These are phyloP conservation scores for Clonostachys chloroleuca DNA, from an alignment of 2,329 filamentous ascomycete species.

Conservation along the genomic window DNA sequence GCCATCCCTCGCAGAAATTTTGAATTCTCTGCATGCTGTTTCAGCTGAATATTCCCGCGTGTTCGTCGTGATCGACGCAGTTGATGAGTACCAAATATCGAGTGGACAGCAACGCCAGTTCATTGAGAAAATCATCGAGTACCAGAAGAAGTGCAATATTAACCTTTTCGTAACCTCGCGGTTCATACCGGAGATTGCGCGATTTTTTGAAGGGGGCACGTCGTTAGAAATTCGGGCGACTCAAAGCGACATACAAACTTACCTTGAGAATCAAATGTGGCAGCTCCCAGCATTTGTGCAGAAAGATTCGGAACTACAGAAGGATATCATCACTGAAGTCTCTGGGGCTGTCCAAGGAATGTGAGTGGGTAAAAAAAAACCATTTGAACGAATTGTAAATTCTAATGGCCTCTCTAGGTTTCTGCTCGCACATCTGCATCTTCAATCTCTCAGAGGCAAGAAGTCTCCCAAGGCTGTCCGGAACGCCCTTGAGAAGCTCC, in stretches of 20 bases:
- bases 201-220: background rate
- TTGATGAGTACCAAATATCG: slow-evolving; percentile 12
- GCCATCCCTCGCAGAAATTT: background rate
- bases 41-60: background rate
- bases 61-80: slow-evolving; percentile 13
- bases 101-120: background rate
- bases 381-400: background rate
- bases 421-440: slow-evolving; percentile 9
- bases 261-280: background rate
- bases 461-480: slow-evolving; percentile 22
- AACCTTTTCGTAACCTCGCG: slow-evolving; percentile 10
- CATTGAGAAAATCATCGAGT: background rate
- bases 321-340: background rate
- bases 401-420: slow-evolving; percentile 3
- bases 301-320: background rate
- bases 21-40: slow-evolving; percentile 1
- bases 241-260: background rate
- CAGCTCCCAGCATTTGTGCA: background rate
- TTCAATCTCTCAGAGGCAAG: slow-evolving; percentile 9
- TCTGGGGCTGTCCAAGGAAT: slow-evolving; percentile 3
- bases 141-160: background rate
- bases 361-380: background rate
- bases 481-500: slow-evolving; percentile 19
- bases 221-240: background rate
- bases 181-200: background rate